Evolutionary conservation across 2,329 filamentous ascomycete genomes (phyloP).

Genomic region (Sporothrix humicola): DNA sequence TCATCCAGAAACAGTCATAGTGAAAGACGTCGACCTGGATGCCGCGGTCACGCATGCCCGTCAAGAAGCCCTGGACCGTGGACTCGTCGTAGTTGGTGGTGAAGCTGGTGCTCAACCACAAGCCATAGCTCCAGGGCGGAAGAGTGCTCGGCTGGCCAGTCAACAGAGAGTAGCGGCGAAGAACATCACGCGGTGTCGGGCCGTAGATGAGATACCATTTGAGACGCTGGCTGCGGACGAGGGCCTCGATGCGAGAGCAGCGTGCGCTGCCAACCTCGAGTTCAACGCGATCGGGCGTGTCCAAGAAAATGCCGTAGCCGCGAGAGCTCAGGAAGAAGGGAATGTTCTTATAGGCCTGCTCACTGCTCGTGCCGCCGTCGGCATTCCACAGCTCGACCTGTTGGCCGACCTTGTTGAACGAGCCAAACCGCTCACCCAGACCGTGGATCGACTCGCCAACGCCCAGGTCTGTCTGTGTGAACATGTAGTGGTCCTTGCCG

Average conservation of each 20-base stretch:
- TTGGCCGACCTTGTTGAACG: slow-evolving; percentile 78
- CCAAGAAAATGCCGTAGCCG: slow-evolving; percentile 80
- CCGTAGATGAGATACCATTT: slow-evolving; percentile 79
- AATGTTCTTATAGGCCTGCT: slow-evolving; percentile 75
- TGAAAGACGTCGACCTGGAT: slow-evolving; percentile 75
- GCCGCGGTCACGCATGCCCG: slow-evolving; percentile 69
- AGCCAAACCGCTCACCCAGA: slow-evolving; percentile 76
- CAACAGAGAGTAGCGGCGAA: slow-evolving; percentile 69
- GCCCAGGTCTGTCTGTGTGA: slow-evolving; percentile 60
- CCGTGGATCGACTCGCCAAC: slow-evolving; percentile 74
- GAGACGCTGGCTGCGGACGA: slow-evolving; percentile 69
- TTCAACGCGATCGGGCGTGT: slow-evolving; percentile 71
- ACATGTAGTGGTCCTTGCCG: slow-evolving; percentile 61
- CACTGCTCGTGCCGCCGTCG: slow-evolving; percentile 69
- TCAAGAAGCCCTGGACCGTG: slow-evolving; percentile 70
- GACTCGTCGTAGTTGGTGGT: slow-evolving; percentile 74
- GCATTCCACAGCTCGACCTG: slow-evolving; percentile 68
- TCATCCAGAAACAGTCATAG: slow-evolving; percentile 80
- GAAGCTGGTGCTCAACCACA: slow-evolving; percentile 79
- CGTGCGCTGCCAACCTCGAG: slow-evolving; percentile 76
- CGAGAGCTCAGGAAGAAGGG: slow-evolving; percentile 72
- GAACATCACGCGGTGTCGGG: slow-evolving; percentile 71
- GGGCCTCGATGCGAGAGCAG: slow-evolving; percentile 72
- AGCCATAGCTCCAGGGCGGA: slow-evolving; percentile 75
- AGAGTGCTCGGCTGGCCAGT: slow-evolving; percentile 69